A percentile compares a stretch with the other conserved stretches of the same genome.
Conservation (phyloP, 345 rosid genomes). For the Gossypium rotundifolium region DNA sequence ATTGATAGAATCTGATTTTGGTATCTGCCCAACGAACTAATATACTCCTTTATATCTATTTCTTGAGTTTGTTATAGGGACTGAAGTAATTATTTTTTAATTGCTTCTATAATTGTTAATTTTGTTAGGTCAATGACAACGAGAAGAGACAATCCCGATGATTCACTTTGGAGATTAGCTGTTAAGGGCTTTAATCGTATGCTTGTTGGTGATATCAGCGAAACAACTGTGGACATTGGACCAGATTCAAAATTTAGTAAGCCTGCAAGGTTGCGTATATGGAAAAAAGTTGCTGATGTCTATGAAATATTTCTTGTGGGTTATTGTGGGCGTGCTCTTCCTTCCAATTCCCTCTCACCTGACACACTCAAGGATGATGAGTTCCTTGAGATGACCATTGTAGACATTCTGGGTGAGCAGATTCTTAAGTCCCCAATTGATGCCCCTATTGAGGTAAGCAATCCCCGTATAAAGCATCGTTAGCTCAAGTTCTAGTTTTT, state of each 20-base stretch:
- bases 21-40: neutral
- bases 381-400: constrained; percentile 72
- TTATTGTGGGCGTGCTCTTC: constrained; percentile 92
- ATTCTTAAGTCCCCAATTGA: constrained; percentile 67
- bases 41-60: neutral
- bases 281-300: constrained; percentile 97
- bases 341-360: constrained; percentile 64
- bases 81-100: neutral
- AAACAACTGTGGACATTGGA: constrained; percentile 28
- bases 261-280: constrained; percentile 65
- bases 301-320: constrained; percentile 92
- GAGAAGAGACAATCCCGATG: constrained; percentile 93
- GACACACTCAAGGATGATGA: constrained; percentile 58
- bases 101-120: constrained; percentile 9
- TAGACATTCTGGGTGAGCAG: constrained; percentile 69
- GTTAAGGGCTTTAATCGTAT: constrained; percentile 83
- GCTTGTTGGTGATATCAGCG: constrained; percentile 59
- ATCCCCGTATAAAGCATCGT: constrained; percentile 16
- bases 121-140: constrained; percentile 76
- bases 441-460: constrained; percentile 74
- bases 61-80: neutral
- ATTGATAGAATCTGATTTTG: neutral
- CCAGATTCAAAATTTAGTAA: constrained; percentile 46
- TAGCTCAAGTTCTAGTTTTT: neutral
- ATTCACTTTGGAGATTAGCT: constrained; percentile 87